Evolutionary conservation across 1,284 basidiomycete species (phyloP).

Genomic region (Ustilago trichophora): DNA sequence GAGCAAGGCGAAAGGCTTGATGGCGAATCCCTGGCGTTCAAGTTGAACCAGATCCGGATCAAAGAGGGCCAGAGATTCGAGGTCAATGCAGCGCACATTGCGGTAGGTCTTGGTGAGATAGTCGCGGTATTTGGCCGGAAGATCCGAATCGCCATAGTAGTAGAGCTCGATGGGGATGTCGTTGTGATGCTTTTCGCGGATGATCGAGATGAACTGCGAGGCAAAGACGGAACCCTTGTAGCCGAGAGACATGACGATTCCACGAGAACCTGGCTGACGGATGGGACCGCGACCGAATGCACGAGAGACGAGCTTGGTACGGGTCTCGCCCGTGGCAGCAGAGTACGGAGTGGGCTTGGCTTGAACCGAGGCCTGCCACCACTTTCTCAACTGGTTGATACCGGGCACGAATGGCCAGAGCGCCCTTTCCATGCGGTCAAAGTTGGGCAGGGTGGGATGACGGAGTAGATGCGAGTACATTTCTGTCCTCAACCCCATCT

Average conservation of each 20-base stretch:
- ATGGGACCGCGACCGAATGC: constrained; percentile 3
- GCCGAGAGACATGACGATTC: constrained; percentile 51
- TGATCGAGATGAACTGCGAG: constrained; percentile 45
- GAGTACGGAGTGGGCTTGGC: constrained; percentile 21
- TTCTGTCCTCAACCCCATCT: constrained; percentile 47
- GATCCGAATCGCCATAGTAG: constrained; percentile 52
- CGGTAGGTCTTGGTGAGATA: constrained; percentile 33
- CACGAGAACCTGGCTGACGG: constrained; percentile 13
- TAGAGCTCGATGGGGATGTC: constrained; percentile 49
- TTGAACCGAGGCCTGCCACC: constrained; percentile 38
- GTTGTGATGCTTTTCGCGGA: constrained; percentile 37
- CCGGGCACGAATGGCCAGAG: constrained; percentile 50
- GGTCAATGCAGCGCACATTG: constrained; percentile 42
- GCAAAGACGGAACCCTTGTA: constrained; percentile 41
- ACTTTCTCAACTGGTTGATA: constrained; percentile 41
- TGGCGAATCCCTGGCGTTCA: constrained; percentile 46
- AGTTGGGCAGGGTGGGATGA: constrained; percentile 33
- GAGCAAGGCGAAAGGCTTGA: constrained; percentile 46
- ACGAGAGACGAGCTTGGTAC: constrained; percentile 9
- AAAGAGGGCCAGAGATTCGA: constrained; percentile 39
- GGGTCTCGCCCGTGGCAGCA: neutral
- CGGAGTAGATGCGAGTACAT: constrained; percentile 50
- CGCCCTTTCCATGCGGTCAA: constrained; percentile 45
- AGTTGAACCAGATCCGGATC: constrained; percentile 42
- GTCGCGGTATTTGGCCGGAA: constrained; percentile 42